Evolutionary conservation across 2,329 filamentous ascomycete species (phyloP), one percentile per base, ranked within the genome.

Genomic region (Stachybotrys echinatus): DNA sequence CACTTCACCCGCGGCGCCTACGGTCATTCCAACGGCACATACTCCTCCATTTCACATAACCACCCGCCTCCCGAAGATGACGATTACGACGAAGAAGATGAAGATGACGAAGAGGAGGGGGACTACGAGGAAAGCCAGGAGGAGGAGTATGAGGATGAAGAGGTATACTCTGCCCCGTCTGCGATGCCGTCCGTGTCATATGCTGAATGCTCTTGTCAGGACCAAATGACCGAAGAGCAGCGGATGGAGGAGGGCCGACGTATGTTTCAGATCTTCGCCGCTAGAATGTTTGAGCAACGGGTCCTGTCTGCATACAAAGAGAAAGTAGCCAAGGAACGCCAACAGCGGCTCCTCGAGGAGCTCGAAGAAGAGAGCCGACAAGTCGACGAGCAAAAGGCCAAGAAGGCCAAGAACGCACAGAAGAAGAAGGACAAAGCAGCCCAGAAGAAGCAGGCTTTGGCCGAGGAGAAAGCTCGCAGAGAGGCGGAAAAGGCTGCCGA

Each of bases 211-310:
- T 72, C 66, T 65, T 72, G 69, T 61, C 70, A 97, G 92, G 92
- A 95, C 66, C 84, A 87, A 56, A 94, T 97, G 89, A 96, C 91
- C 47, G 92, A 97, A 74, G 90, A 96, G 73, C 92, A 97, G 75
- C 88, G 94, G 54, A 97, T 99, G 94, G 92, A 97, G 68, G 94
- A 99, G 75, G 94, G 94, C 53, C 84, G 94, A 50, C 82, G 92
- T 59, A 99, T 99, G 94, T 99, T 99, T 66, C 94, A 99, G 68
- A 97, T 99, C 67, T 99, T 99, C 69, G 94, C 94, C 53, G 94
- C 94, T 51, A 85, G 94, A 55, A 99, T 99, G 94, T 99, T 99
- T 68, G 94, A 99, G 73, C 94, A 99, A 68, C 82, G 94, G 55
- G 94, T 99, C 20, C 78, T 99, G 52, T 92, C 89, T 40, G 94